phyloP scores from a whole-genome alignment of 1,139 yeast species.

The Yamadazyma spencermartinsiae region DNA sequence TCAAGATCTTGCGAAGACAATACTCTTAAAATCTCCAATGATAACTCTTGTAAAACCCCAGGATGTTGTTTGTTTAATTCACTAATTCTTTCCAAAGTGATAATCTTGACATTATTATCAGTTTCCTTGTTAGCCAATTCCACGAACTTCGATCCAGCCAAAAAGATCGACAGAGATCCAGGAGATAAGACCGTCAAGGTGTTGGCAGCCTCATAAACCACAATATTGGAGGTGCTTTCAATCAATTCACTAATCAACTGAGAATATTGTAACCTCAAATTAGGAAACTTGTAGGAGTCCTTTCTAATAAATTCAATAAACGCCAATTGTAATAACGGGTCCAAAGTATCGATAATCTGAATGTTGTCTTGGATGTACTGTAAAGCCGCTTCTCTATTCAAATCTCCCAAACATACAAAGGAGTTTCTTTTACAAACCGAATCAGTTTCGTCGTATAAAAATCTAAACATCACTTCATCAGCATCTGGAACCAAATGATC shows the following conservation, averaged over 20 bases:
- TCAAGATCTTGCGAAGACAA: slow-evolving; percentile 86
- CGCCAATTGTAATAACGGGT: slow-evolving; percentile 83
- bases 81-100: slow-evolving; percentile 83
- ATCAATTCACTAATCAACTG: slow-evolving; percentile 72
- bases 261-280: slow-evolving; percentile 69
- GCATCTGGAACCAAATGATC: slow-evolving; percentile 94
- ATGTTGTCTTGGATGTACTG: slow-evolving; percentile 76
- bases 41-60: slow-evolving; percentile 81
- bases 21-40: slow-evolving; percentile 84
- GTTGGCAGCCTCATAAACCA: slow-evolving; percentile 88
- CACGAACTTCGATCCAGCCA: slow-evolving; percentile 82
- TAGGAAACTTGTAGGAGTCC: slow-evolving; percentile 67
- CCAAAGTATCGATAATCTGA: slow-evolving; percentile 63
- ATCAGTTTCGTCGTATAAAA: slow-evolving; percentile 81
- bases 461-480: slow-evolving; percentile 73
- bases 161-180: slow-evolving; percentile 64
- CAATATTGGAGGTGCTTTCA: slow-evolving; percentile 72
- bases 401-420: slow-evolving; percentile 79
- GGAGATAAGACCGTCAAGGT: slow-evolving; percentile 75
- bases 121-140: slow-evolving; percentile 90
- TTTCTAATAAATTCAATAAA: slow-evolving; percentile 88
- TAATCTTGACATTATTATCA: slow-evolving; percentile 90
- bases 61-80: slow-evolving; percentile 75
- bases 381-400: slow-evolving; percentile 84
- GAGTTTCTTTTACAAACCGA: slow-evolving; percentile 96